Evolutionary conservation across 176 grass and related monocot species (phyloP).

Genomic region (Oryza punctata): DNA sequence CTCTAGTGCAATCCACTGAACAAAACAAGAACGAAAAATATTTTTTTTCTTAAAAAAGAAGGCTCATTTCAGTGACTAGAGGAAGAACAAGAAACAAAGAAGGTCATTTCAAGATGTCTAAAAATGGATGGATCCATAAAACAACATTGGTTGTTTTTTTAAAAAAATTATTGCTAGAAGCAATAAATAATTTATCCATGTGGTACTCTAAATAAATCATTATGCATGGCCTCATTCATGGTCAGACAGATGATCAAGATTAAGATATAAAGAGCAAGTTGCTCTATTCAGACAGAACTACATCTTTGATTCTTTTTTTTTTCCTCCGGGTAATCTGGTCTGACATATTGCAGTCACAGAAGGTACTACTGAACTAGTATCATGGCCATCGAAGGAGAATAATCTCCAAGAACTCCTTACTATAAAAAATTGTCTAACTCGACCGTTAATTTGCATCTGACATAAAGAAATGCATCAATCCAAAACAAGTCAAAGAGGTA

Average conservation of each 20-base stretch:
- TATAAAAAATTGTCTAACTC: background rate
- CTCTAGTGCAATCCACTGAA: slow-evolving; percentile 10
- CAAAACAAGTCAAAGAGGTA: background rate
- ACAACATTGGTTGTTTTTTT: background rate
- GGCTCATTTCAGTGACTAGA: background rate
- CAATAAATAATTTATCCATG: background rate
- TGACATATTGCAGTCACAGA: slow-evolving; percentile 27
- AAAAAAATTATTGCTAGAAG: background rate
- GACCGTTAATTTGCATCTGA: slow-evolving; percentile 25
- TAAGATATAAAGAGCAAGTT: background rate
- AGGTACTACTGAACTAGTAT: background rate
- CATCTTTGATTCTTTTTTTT: background rate
- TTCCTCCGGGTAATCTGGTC: background rate
- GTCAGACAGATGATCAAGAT: slow-evolving; percentile 8
- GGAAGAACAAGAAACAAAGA: background rate
- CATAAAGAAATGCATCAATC: slow-evolving; percentile 4
- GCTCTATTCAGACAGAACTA: background rate
- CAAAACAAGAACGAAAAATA: background rate
- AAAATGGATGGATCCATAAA: background rate
- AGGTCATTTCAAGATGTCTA: background rate
- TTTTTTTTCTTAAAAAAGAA: background rate
- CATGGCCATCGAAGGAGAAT: background rate
- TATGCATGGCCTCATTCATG: background rate
- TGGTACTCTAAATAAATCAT: background rate
- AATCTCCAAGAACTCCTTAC: slow-evolving; percentile 10